Conservation (phyloP, 805 yeast species). For the Yarrowia sp. region DNA sequence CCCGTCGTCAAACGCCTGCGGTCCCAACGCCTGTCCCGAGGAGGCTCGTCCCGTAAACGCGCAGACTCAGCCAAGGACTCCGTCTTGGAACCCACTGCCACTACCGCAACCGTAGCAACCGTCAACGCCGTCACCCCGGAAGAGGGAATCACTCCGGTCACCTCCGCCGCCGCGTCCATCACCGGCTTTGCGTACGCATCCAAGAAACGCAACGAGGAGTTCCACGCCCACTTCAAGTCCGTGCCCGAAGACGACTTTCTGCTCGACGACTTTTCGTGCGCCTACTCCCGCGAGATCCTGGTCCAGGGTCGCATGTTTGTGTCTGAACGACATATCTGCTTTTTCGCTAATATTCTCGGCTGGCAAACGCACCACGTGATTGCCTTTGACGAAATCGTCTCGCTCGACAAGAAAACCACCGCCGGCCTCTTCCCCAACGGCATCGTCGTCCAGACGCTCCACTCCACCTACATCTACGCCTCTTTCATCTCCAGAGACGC, state of each 20-base stretch:
- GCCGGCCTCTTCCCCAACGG: slow-evolving; percentile 94
- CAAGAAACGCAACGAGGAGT: slow-evolving; percentile 68
- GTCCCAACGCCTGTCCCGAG: not conserved
- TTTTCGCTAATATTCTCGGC: slow-evolving; percentile 84
- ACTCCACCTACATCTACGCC: slow-evolving; percentile 78
- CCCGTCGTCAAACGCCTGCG: slow-evolving; percentile 33
- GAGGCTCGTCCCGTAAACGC: slow-evolving; percentile 14
- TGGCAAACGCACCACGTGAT: slow-evolving; percentile 87
- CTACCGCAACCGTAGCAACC: not conserved
- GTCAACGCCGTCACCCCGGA: slow-evolving; percentile 1
- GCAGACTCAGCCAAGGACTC: slow-evolving; percentile 7
- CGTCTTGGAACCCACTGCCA: slow-evolving; percentile 7
- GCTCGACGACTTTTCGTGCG: slow-evolving; percentile 89
- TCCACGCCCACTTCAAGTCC: slow-evolving; percentile 74
- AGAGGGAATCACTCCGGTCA: slow-evolving; percentile 8
- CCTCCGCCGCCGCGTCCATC: slow-evolving; percentile 22
- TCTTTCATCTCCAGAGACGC: slow-evolving; percentile 84
- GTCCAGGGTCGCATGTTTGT: slow-evolving; percentile 87
- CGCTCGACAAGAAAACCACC: slow-evolving; percentile 80
- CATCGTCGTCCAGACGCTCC: slow-evolving; percentile 69
- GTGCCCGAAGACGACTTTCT: slow-evolving; percentile 73
- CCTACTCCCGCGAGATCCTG: slow-evolving; percentile 82
- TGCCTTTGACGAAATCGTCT: slow-evolving; percentile 70
- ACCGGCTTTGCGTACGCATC: slow-evolving; percentile 39
- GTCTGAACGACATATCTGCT: slow-evolving; percentile 78